Conservation (phyloP, 495 filamentous ascomycete species). For the Parmelia sp. region DNA sequence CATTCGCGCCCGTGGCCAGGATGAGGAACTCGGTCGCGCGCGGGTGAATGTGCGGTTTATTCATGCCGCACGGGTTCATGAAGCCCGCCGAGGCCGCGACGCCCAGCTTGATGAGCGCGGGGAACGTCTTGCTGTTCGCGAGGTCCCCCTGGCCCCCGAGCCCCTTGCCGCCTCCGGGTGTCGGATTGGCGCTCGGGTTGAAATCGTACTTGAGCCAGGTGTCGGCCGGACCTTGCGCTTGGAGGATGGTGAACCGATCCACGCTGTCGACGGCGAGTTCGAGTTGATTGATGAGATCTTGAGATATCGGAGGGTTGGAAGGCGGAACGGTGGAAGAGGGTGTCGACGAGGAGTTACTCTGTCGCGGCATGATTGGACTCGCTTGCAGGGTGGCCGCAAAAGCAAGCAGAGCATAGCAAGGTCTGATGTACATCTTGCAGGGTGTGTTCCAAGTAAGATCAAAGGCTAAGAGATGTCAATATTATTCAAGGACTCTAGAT, state of each 20-base stretch:
- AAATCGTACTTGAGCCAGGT: conserved; percentile 23
- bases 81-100: conserved; percentile 37
- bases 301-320: conserved; percentile 10
- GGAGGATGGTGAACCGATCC: conserved; percentile 31
- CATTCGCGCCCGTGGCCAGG: conserved; percentile 31
- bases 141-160: conserved; percentile 28
- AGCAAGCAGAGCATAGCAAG: neutral
- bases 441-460: neutral
- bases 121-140: conserved; percentile 38
- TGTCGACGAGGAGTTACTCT: neutral
- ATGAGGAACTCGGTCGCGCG: conserved; percentile 42
- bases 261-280: conserved; percentile 20
- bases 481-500: no score
- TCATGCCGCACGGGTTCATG: conserved; percentile 40
- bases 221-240: conserved; percentile 17
- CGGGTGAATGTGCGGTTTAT: conserved; percentile 45
- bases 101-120: conserved; percentile 38
- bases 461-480: neutral
- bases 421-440: neutral
- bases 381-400: neutral
- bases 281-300: conserved; percentile 14
- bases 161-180: conserved; percentile 21
- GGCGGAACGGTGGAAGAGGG: conserved; percentile 3
- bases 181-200: conserved; percentile 31
- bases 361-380: neutral